Conservation (phyloP, 2,329 filamentous ascomycete genomes). For the Monosporascus sp. region DNA sequence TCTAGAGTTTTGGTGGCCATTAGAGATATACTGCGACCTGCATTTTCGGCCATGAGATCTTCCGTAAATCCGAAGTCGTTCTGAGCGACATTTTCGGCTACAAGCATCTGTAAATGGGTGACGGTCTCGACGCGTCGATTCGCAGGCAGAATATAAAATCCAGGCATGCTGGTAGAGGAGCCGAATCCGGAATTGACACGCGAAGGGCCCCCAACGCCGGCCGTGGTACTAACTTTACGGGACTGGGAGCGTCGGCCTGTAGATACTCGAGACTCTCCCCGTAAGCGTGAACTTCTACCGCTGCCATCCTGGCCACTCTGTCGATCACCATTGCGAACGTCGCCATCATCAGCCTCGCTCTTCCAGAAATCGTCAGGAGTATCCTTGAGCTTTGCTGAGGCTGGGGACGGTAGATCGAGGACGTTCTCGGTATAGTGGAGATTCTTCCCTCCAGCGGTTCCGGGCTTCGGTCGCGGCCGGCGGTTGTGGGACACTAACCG, state of each 20-base stretch:
- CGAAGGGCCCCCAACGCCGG: slow-evolving; percentile 33
- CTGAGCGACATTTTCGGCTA: slow-evolving; percentile 85
- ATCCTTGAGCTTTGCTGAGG: slow-evolving; percentile 30
- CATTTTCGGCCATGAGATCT: slow-evolving; percentile 88
- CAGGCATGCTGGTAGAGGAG: slow-evolving; percentile 22
- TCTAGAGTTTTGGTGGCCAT: slow-evolving; percentile 66
- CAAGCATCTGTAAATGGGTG: slow-evolving; percentile 78
- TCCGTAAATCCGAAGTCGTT: slow-evolving; percentile 82
- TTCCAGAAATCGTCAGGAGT: slow-evolving; percentile 59
- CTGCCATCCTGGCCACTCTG: slow-evolving; percentile 45
- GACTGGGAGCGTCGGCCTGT: slow-evolving; percentile 48
- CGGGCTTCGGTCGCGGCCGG: slow-evolving; percentile 53
- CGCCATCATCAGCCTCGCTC: slow-evolving; percentile 64
- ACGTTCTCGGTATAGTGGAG: slow-evolving; percentile 90
- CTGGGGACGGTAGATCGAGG: slow-evolving; percentile 53
- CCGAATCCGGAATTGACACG: slow-evolving; percentile 44
- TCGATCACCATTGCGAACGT: slow-evolving; percentile 39
- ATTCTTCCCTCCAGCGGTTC: slow-evolving; percentile 79
- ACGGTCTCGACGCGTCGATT: slow-evolving; percentile 57
- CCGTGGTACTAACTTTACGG: slow-evolving; percentile 47
- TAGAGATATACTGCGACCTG: slow-evolving; percentile 82
- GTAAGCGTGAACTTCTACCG: slow-evolving; percentile 44
- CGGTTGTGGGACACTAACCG: slow-evolving; percentile 90
- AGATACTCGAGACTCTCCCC: slow-evolving; percentile 49
- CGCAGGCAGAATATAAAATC: slow-evolving; percentile 50